phyloP scores from a whole-genome alignment of 2,329 filamentous ascomycete species.

The Trichoderma gracile region DNA sequence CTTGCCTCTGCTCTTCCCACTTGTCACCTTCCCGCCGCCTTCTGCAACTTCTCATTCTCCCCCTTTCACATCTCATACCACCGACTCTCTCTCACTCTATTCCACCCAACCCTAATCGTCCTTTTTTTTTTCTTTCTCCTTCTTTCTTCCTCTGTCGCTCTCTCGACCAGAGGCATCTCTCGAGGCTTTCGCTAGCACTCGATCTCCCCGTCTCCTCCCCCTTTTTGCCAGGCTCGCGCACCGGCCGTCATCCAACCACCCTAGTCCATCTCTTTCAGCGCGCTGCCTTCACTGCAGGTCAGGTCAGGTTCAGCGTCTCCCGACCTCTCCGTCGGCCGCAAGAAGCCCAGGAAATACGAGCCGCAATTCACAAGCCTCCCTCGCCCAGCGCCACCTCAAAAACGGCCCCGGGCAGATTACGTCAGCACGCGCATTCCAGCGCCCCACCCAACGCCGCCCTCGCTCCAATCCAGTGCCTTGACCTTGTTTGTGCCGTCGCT shows the following conservation, averaged over 20 bases:
- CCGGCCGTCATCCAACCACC: constrained; percentile 22
- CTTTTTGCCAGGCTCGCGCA: constrained; percentile 13
- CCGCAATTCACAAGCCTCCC: constrained; percentile 29
- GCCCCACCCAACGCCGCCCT: constrained; percentile 24
- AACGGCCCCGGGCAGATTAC: constrained; percentile 34
- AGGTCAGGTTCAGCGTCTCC: constrained; percentile 24
- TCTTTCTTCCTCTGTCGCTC: constrained; percentile 32
- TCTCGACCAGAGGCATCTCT: constrained; percentile 34
- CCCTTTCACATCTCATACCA: constrained; percentile 20
- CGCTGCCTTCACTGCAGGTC: constrained; percentile 24
- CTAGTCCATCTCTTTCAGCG: constrained; percentile 24
- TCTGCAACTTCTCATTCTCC: constrained; percentile 16
- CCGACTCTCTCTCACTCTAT: constrained; percentile 20
- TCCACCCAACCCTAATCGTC: not conserved
- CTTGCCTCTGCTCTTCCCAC: constrained; percentile 23
- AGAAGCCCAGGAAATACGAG: not conserved
- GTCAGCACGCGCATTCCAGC: constrained; percentile 36
- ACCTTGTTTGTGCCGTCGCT: constrained; percentile 3
- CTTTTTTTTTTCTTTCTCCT: constrained; percentile 36
- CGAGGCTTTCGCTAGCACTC: constrained; percentile 55
- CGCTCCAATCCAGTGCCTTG: constrained; percentile 26
- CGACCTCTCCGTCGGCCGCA: constrained; percentile 37
- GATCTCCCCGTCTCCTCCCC: constrained; percentile 32
- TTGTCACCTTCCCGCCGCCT: constrained; percentile 26
- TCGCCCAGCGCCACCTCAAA: constrained; percentile 25